A percentile compares a stretch with the other conserved stretches of the same genome.
Evolutionary conservation across 495 filamentous ascomycete genomes (phyloP).

Genomic region (Evernia prunastri): DNA sequence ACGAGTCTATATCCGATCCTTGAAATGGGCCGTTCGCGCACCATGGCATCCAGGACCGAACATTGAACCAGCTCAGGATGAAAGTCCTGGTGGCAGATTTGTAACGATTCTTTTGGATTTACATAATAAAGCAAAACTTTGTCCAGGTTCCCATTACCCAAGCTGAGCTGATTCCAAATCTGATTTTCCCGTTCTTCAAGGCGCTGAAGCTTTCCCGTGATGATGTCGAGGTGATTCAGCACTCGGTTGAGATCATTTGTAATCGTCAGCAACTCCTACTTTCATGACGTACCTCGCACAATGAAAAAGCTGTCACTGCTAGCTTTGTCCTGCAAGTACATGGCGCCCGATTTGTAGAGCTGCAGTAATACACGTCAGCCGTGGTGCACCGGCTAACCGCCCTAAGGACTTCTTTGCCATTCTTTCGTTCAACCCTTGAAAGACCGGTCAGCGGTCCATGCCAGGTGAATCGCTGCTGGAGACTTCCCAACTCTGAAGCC

Average conservation of each 20-base stretch:
- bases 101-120: too few relatives aligned
- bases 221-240: neutral
- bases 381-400: too few relatives aligned
- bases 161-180: constrained; percentile 9
- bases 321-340: constrained; percentile 8
- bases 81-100: too few relatives aligned
- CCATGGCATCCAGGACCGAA: too few relatives aligned
- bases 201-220: neutral
- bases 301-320: neutral
- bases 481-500: constrained; percentile 33
- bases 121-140: too few relatives aligned
- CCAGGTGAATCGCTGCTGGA: constrained; percentile 26
- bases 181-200: neutral
- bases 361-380: too few relatives aligned
- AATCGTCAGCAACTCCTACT: constrained; percentile 2
- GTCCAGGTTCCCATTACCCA: constrained; percentile 1
- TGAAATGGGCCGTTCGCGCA: too few relatives aligned
- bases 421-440: constrained; percentile 19
- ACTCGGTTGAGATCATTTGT: neutral
- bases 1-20: too few relatives aligned
- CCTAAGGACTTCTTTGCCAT: neutral
- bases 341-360: too few relatives aligned
- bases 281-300: neutral
- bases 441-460: constrained; percentile 29
- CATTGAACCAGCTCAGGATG: too few relatives aligned